A percentile compares a stretch with the other conserved stretches of the same genome.
These are phyloP conservation scores for Epichloe sibirici DNA, from an alignment of 2,329 filamentous ascomycete species.

Conservation along the genomic window DNA sequence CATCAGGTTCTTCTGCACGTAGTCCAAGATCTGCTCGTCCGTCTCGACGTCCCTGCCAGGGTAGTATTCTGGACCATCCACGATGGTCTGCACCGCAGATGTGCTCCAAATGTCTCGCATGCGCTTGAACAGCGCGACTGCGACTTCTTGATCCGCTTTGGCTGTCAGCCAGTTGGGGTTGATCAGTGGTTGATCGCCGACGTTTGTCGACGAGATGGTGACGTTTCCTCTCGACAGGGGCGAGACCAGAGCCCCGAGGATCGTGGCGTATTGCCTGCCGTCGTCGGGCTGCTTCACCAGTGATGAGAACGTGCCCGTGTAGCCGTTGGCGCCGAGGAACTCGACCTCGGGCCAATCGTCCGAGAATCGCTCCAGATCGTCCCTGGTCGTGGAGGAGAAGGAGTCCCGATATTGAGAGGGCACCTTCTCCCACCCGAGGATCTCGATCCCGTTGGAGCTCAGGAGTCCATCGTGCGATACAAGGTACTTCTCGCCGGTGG, in stretches of 20 bases:
- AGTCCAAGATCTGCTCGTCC: constrained; percentile 29
- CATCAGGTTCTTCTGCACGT: constrained; percentile 15
- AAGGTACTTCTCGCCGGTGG: not conserved
- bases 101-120: constrained; percentile 22
- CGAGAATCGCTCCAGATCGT: constrained; percentile 14
- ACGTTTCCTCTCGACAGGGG: constrained; percentile 28
- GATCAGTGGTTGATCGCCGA: constrained; percentile 25
- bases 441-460: constrained; percentile 8
- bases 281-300: not conserved
- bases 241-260: not conserved
- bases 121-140: constrained; percentile 29
- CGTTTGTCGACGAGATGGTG: constrained; percentile 21
- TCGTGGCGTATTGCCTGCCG: too few species aligned
- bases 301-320: not conserved
- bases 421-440: constrained; percentile 18
- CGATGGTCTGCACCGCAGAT: constrained; percentile 16
- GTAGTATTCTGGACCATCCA: constrained; percentile 22
- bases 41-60: constrained; percentile 25
- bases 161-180: constrained; percentile 32
- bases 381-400: constrained; percentile 10
- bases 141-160: constrained; percentile 29
- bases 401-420: constrained; percentile 11
- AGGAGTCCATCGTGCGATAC: not conserved
- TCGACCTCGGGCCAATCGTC: constrained; percentile 25
- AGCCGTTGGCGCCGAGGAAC: constrained; percentile 7